Evolutionary conservation across 495 filamentous ascomycete species (phyloP), one percentile per base, ranked within the genome.

Genomic region (Margaritispora aquatica): DNA sequence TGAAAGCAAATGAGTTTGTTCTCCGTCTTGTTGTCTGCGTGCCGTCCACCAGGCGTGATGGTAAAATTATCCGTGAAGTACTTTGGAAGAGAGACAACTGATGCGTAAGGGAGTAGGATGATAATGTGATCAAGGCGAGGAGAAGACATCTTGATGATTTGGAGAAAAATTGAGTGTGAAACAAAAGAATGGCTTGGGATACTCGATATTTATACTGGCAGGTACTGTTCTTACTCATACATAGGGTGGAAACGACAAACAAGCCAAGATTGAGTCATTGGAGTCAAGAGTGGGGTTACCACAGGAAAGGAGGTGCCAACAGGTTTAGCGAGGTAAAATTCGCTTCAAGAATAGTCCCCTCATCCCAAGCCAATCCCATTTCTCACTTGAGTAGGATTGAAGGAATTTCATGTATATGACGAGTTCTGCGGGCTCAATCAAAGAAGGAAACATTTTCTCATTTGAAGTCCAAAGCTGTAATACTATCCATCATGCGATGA

Each of bases 1-100:
- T 65, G 27, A 63, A 85, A 79, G 27, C 80, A 60, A 54, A 82
- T 75, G 34, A 85, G 77, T 26, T 75, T 78, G 67, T 83, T 84
- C 61, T 83, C 79, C 0, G 64, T 65, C 22, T 59, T 55, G 1
- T 55, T 9, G 75, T 83, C 41, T 68, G 68, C 57, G 69, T 75
- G 71, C 79, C 63, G 69, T 51, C 81, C 82, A 52, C 82, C 82
- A 23, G 78, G 71, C 38, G 75, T 75, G 53, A 86, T 62, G 60
- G 75, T 80, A 69, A 86, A 84, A 63, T 74, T 68, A 26, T 69
- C 58, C 9, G 73, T 75, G 17, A 84, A 60, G 74, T 74, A 84
- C 17, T 63, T 9, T 7, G 81, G 82, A 1, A 74, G 72, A 24
- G 63, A 55, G 17, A 60, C 23, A 26, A 81, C 68, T 49, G 67